Evolutionary conservation across 495 filamentous ascomycete genomes (phyloP).

Genomic region (Neurospora sp.): DNA sequence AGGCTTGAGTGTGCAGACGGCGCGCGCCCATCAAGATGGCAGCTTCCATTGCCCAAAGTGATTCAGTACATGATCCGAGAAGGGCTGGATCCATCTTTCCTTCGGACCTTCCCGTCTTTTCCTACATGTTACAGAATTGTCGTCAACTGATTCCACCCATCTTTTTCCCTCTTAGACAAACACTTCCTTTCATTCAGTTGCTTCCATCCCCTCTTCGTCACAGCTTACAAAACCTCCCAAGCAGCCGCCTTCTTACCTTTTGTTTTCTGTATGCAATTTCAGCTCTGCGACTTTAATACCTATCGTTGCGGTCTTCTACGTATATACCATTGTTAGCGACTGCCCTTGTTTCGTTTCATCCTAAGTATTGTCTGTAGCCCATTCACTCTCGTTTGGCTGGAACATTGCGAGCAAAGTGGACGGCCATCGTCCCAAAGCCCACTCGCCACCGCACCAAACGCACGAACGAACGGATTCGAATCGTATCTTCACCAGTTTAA

Average conservation of each 20-base stretch:
- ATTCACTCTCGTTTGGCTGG: not conserved
- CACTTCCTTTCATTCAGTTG: not conserved
- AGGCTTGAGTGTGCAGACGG: not conserved
- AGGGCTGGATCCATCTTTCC: not conserved
- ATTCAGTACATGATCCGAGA: not conserved
- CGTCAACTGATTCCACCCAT: not conserved
- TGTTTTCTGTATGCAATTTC: not conserved
- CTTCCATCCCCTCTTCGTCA: not conserved
- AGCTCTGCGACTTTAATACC: not conserved
- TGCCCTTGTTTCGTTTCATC: not conserved
- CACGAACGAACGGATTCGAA: not conserved
- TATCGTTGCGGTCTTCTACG: not conserved
- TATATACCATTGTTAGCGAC: not conserved
- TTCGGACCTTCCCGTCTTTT: not conserved
- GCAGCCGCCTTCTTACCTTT: not conserved
- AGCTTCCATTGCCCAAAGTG: not conserved
- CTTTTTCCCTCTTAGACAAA: not conserved
- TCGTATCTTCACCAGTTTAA: not conserved
- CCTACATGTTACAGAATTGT: not conserved
- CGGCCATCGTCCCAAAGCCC: not conserved
- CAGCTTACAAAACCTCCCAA: not conserved
- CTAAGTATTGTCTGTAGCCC: not conserved
- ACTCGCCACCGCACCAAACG: not conserved
- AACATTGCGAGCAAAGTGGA: not conserved
- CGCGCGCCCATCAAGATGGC: not conserved